phyloP scores from a whole-genome alignment of 2,329 filamentous ascomycete species.

The Dactylella cylindrospora region DNA sequence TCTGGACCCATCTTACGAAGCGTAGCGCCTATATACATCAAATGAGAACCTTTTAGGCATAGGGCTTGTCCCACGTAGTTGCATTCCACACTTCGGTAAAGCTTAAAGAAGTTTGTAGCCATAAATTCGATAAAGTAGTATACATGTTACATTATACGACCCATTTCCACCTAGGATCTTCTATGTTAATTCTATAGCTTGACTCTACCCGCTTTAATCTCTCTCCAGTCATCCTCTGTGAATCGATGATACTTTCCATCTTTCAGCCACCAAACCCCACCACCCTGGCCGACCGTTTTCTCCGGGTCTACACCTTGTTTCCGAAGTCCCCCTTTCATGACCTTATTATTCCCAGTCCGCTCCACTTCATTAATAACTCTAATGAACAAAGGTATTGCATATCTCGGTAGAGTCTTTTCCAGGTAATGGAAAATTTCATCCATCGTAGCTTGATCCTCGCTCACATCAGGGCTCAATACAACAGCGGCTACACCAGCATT shows the following conservation, averaged over 20 bases:
- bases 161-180: no score
- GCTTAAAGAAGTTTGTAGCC: no score
- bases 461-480: slow-evolving; percentile 55
- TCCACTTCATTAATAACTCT: slow-evolving; percentile 62
- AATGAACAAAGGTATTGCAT: slow-evolving; percentile 76
- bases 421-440: slow-evolving; percentile 65
- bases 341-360: slow-evolving; percentile 79
- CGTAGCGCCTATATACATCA: no score
- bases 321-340: slow-evolving; percentile 76
- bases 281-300: slow-evolving; percentile 52
- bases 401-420: slow-evolving; percentile 64
- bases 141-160: no score
- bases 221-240: slow-evolving; percentile 66
- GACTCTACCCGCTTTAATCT: slow-evolving; percentile 66
- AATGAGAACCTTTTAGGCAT: no score
- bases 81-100: no score
- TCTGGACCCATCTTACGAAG: no score
- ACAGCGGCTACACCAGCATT: slow-evolving; percentile 79
- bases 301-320: slow-evolving; percentile 70
- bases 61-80: no score
- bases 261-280: slow-evolving; percentile 64
- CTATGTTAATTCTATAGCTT: slow-evolving; percentile 65
- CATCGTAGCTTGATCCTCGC: slow-evolving; percentile 56
- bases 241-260: slow-evolving; percentile 69
- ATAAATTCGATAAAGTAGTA: no score